These are phyloP conservation scores for Symmetrospora coprosmae DNA, from an alignment of 768 basidiomycete species.

Conservation along the genomic window DNA sequence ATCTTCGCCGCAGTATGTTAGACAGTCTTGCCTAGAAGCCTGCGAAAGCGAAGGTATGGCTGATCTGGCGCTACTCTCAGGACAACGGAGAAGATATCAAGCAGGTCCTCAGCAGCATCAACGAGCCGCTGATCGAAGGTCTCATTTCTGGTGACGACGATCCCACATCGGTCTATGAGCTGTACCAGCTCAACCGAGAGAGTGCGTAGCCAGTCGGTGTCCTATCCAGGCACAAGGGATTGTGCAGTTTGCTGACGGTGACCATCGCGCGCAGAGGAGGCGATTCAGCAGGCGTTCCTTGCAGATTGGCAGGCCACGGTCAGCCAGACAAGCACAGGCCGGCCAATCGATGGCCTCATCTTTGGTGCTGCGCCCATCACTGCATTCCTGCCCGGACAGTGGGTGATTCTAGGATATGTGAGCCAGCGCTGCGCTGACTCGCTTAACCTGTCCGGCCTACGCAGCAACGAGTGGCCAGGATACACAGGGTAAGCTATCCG, in stretches of 20 bases:
- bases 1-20: neutral
- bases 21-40: too few relatives aligned
- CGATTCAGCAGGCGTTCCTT: constrained; percentile 12
- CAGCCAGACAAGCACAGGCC: neutral
- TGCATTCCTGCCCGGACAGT: constrained; percentile 2
- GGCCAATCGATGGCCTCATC: constrained; percentile 20
- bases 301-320: neutral
- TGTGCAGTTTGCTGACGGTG: too few relatives aligned
- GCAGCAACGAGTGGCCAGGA: neutral
- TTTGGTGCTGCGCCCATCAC: neutral
- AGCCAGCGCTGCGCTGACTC: neutral
- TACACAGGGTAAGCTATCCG: neutral
- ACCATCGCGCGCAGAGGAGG: constrained; percentile 7
- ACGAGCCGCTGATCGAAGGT: constrained; percentile 1
- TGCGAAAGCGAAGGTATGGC: too few relatives aligned
- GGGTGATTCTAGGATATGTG: too few relatives aligned
- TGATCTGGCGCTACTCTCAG: neutral
- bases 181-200: constrained; percentile 20
- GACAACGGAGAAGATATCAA: constrained; percentile 4
- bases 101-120: neutral
- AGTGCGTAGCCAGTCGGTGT: constrained; percentile 6
- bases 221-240: too few relatives aligned
- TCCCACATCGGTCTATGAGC: constrained; percentile 18
- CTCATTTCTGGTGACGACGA: neutral
- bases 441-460: neutral